Percentiles rank a stretch among this genome's conserved stretches.
Conservation (phyloP, 1,284 basidiomycete genomes). For the Wolfiporia cocos region DNA sequence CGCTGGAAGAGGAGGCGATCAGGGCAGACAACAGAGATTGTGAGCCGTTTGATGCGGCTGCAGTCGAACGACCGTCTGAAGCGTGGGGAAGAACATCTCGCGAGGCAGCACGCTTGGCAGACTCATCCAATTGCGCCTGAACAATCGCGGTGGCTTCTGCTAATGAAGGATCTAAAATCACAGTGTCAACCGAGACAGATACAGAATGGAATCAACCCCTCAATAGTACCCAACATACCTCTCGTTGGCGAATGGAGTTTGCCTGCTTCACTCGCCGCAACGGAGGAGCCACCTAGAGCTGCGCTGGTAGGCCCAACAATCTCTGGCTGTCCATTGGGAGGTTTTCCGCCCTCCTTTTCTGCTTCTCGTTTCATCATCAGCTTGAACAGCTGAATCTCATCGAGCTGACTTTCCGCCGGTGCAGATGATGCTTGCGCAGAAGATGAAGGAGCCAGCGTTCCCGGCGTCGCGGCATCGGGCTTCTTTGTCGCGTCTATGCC, state of each 20-base stretch:
- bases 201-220: too few species aligned
- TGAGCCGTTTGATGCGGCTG: conserved; percentile 1
- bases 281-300: too few species aligned
- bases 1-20: conserved; percentile 4
- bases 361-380: conserved; percentile 81
- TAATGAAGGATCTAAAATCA: too few species aligned
- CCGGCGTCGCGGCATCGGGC: conserved; percentile 17
- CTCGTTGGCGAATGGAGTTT: too few species aligned
- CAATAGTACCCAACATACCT: too few species aligned
- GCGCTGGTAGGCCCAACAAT: too few species aligned
- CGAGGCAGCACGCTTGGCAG: too few species aligned
- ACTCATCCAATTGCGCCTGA: too few species aligned
- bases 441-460: conserved; percentile 1
- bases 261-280: too few species aligned
- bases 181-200: too few species aligned
- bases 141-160: too few species aligned
- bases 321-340: too few species aligned
- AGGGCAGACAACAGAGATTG: conserved; percentile 7
- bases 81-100: neutral
- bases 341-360: conserved; percentile 49
- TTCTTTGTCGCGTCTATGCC: conserved; percentile 23
- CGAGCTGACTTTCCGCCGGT: conserved; percentile 38
- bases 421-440: conserved; percentile 15
- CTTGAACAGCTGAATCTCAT: conserved; percentile 85
- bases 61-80: neutral